Evolutionary conservation across 495 filamentous ascomycete species (phyloP), one percentile per base, ranked within the genome.

Genomic region (Xylaria acuta): DNA sequence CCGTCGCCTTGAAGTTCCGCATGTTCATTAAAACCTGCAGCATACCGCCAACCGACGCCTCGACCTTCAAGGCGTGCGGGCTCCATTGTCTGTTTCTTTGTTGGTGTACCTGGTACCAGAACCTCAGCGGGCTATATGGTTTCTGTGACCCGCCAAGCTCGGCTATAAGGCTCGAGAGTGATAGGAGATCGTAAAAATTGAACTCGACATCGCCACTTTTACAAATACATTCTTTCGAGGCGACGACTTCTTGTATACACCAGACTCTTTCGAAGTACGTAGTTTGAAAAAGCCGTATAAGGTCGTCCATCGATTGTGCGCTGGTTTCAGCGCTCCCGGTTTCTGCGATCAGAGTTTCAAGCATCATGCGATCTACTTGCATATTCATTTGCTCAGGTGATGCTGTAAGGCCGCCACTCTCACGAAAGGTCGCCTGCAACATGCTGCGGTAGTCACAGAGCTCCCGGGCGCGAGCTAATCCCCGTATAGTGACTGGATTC

Each of bases 241-340:
- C 69, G 18, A 74, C 68, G 20, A 74, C 67, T 40, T 73, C 72
- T 72, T 74, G 69, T 32, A 74, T 64, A 63, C 72, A 74, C 72
- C 72, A 74, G 20, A 74, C 60, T 3, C 72, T 71, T 30, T 49
- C 25, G 43, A 74, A 72, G 36, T 73, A 74, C 3, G 45, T 66
- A 6, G 43, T 65, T 14, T 72, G 63, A 27, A 72, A 45, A 34
- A 72, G 70, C 41, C 34, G 49, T 58, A 65, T 11, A 27, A 72
- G 58, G 40, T 69, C 53, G 30, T 64, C 9, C 1, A 64, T 18
- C 25, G 62, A 64, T 20, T 45, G 62, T 43, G 38, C 16, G 40
- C 38, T 25, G 20, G 62, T 22, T 30, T 47, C 40, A 32, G 62
- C 40, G 14, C 40, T 64, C 9, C 62, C 62, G 5, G 62, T 45